phyloP scores from a whole-genome alignment of 225 moss, liverwort and hornwort species.

The Asterella californica region DNA sequence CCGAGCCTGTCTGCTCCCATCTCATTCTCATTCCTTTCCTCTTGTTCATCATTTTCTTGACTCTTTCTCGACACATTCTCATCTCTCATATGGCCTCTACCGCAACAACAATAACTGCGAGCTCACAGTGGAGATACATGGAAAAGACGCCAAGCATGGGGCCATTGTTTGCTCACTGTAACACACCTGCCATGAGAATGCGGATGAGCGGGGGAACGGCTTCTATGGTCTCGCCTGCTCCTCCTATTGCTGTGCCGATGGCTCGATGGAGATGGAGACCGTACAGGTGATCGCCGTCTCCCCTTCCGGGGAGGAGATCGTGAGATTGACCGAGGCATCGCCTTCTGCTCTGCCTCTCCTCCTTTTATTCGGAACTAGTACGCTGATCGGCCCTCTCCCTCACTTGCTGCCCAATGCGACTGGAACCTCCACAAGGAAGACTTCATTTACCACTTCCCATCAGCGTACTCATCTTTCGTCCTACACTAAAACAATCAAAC shows the following conservation, averaged over 20 bases:
- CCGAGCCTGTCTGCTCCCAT: constrained; percentile 89
- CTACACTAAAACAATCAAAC: constrained; percentile 5
- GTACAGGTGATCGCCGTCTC: constrained; percentile 72
- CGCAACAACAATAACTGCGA: constrained; percentile 58
- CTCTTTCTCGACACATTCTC: constrained; percentile 45
- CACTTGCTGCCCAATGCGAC: not conserved
- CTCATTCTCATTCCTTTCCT: constrained; percentile 73
- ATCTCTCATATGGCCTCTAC: constrained; percentile 64
- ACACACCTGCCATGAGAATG: constrained; percentile 97
- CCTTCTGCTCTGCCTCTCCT: constrained; percentile 32
- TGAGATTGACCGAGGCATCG: constrained; percentile 93
- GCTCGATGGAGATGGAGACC: constrained; percentile 72
- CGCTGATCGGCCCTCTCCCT: constrained; percentile 3
- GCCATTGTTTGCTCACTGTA: constrained; percentile 81
- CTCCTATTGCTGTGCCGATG: constrained; percentile 85
- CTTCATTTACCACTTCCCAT: constrained; percentile 17
- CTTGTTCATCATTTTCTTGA: constrained; percentile 59
- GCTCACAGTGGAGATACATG: constrained; percentile 28
- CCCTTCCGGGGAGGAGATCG: constrained; percentile 93
- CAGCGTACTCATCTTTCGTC: not conserved
- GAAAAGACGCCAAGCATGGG: constrained; percentile 45
- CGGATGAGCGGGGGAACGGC: constrained; percentile 91
- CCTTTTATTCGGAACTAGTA: not conserved
- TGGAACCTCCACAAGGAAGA: not conserved
- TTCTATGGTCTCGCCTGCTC: constrained; percentile 89